Evolutionary conservation across 2,329 filamentous ascomycete genomes (phyloP).

Genomic region (Alternaria solani): DNA sequence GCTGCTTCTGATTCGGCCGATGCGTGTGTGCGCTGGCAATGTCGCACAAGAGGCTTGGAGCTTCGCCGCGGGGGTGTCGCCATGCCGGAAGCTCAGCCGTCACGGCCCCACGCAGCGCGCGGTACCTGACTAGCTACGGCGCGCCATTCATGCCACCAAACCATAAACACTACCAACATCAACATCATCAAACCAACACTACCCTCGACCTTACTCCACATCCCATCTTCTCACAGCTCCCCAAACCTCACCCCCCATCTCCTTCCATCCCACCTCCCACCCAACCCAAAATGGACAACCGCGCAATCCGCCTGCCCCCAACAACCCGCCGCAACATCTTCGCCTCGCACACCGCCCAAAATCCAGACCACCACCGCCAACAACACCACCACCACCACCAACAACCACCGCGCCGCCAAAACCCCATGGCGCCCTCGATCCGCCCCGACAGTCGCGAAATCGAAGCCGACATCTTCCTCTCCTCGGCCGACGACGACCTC

Average conservation of each 20-base stretch:
- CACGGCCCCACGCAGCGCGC: conserved; percentile 1
- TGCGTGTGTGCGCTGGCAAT: background rate
- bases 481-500: conserved; percentile 52
- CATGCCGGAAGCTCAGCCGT: background rate
- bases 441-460: conserved; percentile 29
- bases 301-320: conserved; percentile 38
- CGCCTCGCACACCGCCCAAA: conserved; percentile 28
- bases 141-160: conserved; percentile 9
- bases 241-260: background rate
- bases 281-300: conserved; percentile 25
- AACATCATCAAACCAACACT: background rate
- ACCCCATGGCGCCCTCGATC: conserved; percentile 27
- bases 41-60: background rate
- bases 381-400: conserved; percentile 8
- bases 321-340: conserved; percentile 44
- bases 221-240: background rate
- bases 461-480: conserved; percentile 27
- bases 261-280: background rate
- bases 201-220: conserved; percentile 1
- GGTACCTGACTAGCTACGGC: conserved; percentile 22
- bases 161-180: background rate
- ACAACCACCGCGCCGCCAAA: conserved; percentile 31
- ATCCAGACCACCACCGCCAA: conserved; percentile 20
- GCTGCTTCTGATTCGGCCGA: background rate
- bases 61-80: conserved; percentile 8